phyloP scores from a whole-genome alignment of 192 early-diverging fungal species.

The Podila verticillata region DNA sequence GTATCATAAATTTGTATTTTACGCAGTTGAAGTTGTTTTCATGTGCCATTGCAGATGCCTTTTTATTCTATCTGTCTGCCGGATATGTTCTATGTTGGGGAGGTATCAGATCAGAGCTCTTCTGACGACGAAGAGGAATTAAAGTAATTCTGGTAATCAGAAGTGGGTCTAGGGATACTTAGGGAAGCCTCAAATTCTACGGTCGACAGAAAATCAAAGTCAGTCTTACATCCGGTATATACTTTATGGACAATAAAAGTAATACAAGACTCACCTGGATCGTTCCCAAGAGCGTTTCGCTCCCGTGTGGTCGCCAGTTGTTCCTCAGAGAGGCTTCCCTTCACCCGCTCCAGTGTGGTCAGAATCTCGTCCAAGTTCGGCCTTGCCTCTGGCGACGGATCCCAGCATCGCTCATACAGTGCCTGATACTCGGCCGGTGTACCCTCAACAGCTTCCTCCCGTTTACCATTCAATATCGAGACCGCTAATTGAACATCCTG shows the following conservation, averaged over 20 bases:
- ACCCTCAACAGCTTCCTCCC: constrained; percentile 27
- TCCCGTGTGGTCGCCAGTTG: constrained; percentile 18
- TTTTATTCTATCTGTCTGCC: too few relatives aligned
- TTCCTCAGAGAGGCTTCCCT: constrained; percentile 6
- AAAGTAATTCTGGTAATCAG: constrained; percentile 36
- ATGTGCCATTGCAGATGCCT: too few relatives aligned
- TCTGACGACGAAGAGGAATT: neutral
- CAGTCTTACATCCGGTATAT: too few relatives aligned
- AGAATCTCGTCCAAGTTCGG: constrained; percentile 38
- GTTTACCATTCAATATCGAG: constrained; percentile 44
- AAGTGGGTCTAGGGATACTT: constrained; percentile 41
- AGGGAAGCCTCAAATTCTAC: constrained; percentile 26
- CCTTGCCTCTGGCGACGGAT: constrained; percentile 20
- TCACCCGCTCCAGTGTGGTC: constrained; percentile 5
- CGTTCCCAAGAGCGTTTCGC: neutral
- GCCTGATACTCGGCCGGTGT: constrained; percentile 37
- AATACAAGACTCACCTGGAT: constrained; percentile 5
- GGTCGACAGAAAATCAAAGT: neutral
- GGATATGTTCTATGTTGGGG: neutral
- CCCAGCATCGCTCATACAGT: constrained; percentile 51
- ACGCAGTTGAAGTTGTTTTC: too few relatives aligned
- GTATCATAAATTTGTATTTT: too few relatives aligned
- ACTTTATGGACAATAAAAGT: too few relatives aligned
- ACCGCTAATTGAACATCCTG: constrained; percentile 42
- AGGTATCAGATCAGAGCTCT: neutral